Percentiles rank a stretch among this genome's conserved stretches.
phyloP scores from a whole-genome alignment of 495 filamentous ascomycete genomes.

The Staphylotrichum longicolle region DNA sequence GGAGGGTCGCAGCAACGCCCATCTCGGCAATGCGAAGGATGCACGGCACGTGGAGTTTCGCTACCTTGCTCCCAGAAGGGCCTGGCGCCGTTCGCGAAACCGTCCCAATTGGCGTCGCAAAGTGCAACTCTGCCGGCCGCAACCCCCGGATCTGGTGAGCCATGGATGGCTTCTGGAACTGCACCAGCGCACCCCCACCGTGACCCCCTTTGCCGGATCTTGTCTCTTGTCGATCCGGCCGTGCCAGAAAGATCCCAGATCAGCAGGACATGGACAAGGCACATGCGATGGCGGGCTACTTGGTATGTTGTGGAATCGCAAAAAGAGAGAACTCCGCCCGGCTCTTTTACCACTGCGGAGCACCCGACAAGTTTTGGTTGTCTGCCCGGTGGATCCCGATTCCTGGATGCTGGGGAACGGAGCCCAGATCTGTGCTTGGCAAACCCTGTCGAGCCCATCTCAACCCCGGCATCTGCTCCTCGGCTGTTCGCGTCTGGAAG shows the following conservation, averaged over 20 bases:
- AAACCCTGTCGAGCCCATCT: not conserved
- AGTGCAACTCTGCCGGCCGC: not conserved
- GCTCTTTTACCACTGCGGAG: not conserved
- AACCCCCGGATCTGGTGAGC: conserved; percentile 8
- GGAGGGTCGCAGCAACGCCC: conserved; percentile 10
- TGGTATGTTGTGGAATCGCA: not conserved
- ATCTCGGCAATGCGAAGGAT: conserved; percentile 18
- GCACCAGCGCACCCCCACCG: too few relatives aligned
- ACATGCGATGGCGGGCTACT: too few relatives aligned
- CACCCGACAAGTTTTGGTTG: not conserved
- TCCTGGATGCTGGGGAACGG: not conserved
- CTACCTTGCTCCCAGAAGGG: conserved; percentile 7
- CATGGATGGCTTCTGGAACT: not conserved
- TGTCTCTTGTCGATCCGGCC: not conserved
- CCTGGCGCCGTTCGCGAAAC: conserved; percentile 6
- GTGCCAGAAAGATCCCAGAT: not conserved
- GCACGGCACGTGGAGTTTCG: conserved; percentile 17
- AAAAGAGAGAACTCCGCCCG: not conserved
- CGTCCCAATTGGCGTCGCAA: not conserved
- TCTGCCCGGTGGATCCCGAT: not conserved
- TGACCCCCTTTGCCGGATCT: not conserved
- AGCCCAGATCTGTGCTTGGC: conserved; percentile 12
- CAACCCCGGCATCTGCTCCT: conserved; percentile 4
- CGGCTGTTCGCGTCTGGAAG: not conserved
- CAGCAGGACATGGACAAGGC: not conserved